phyloP scores from a whole-genome alignment of 805 yeast genomes.

The Gaillardinia entomophila region DNA sequence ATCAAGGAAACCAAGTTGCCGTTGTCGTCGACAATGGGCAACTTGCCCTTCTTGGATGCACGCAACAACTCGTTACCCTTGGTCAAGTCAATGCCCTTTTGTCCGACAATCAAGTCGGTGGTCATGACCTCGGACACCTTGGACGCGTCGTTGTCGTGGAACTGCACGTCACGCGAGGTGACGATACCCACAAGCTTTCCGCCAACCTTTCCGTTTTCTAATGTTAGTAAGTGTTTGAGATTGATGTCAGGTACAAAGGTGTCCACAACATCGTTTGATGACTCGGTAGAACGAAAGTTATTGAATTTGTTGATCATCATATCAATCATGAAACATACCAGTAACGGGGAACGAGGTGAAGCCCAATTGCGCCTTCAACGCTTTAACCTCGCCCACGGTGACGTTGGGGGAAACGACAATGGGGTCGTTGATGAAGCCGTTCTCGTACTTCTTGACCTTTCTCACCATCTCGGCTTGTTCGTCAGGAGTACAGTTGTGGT shows the following conservation, averaged over 20 bases:
- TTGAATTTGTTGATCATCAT: slow-evolving; percentile 53
- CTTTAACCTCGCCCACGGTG: slow-evolving; percentile 78
- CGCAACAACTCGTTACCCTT: slow-evolving; percentile 91
- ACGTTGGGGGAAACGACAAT: slow-evolving; percentile 71
- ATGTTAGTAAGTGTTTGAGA: slow-evolving; percentile 19
- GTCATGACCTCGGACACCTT: slow-evolving; percentile 83
- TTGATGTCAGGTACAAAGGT: slow-evolving; percentile 24
- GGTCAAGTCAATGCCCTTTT: slow-evolving; percentile 70
- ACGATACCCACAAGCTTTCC: slow-evolving; percentile 92
- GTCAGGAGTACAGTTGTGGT: slow-evolving; percentile 93
- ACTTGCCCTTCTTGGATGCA: slow-evolving; percentile 93
- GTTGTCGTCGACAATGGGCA: slow-evolving; percentile 79
- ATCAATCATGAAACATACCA: slow-evolving; percentile 61
- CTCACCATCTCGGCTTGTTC: slow-evolving; percentile 98
- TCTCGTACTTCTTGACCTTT: slow-evolving; percentile 94
- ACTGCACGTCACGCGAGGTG: slow-evolving; percentile 96
- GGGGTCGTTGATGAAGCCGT: slow-evolving; percentile 95
- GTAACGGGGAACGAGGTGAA: slow-evolving; percentile 99
- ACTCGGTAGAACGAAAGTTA: slow-evolving; percentile 99
- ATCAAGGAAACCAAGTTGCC: slow-evolving; percentile 81
- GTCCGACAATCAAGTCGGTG: slow-evolving; percentile 76
- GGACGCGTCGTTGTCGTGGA: slow-evolving; percentile 67
- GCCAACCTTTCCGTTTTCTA: slow-evolving; percentile 80
- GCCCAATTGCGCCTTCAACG: slow-evolving; percentile 67
- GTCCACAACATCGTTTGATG: slow-evolving; percentile 98